Conservation (phyloP, 176 grass and related monocot species). For the Pontederia paniculata region DNA sequence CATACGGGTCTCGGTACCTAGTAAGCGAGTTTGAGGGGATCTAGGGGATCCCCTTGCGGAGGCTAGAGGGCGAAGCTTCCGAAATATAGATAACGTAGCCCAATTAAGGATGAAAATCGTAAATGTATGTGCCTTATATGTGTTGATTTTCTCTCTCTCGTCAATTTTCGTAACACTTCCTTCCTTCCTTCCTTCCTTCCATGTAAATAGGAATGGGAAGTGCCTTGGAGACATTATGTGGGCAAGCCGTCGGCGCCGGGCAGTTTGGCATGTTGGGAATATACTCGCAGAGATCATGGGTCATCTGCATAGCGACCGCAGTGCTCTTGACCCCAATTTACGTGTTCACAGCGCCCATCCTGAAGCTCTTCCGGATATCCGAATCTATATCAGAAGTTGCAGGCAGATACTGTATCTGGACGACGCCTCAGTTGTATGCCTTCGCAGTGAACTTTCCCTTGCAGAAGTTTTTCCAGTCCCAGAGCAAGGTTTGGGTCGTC, state of each 20-base stretch:
- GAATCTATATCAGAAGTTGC: constrained; percentile 28
- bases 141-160: too few relatives aligned
- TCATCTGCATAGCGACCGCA: constrained; percentile 43
- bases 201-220: too few relatives aligned
- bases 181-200: too few relatives aligned
- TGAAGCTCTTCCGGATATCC: constrained; percentile 34
- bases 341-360: constrained; percentile 34
- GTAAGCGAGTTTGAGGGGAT: too few relatives aligned
- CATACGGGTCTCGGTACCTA: too few relatives aligned
- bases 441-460: constrained; percentile 60
- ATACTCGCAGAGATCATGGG: constrained; percentile 68
- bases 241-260: constrained; percentile 50
- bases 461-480: constrained; percentile 71
- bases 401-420: constrained; percentile 35
- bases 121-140: too few relatives aligned
- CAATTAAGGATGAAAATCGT: too few relatives aligned
- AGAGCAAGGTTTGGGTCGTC: constrained; percentile 56
- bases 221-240: constrained; percentile 71
- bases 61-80: too few relatives aligned
- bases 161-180: too few relatives aligned
- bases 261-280: constrained; percentile 54
- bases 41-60: too few relatives aligned
- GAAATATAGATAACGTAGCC: too few relatives aligned
- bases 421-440: constrained; percentile 42
- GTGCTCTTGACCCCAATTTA: constrained; percentile 34